Conservation (phyloP, 805 yeast genomes). For the Ogataea ramenticola region DNA sequence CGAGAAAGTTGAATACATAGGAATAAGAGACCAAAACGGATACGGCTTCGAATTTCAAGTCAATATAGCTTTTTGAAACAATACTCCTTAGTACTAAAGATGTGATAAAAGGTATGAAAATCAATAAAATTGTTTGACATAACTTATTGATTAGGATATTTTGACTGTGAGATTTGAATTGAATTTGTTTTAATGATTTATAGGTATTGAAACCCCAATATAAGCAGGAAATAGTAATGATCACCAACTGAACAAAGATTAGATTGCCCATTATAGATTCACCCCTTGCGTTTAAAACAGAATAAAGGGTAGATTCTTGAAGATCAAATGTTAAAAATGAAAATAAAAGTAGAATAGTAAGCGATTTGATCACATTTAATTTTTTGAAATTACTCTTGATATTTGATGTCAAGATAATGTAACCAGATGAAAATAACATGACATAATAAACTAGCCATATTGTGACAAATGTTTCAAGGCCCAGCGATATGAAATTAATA, state of each 20-base stretch:
- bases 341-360: slow-evolving; percentile 14
- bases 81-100: slow-evolving; percentile 12
- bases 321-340: slow-evolving; percentile 23
- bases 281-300: slow-evolving; percentile 18
- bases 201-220: slow-evolving; percentile 15
- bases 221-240: slow-evolving; percentile 8
- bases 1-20: slow-evolving; percentile 15
- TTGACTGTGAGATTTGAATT: neutral
- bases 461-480: slow-evolving; percentile 17
- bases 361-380: slow-evolving; percentile 10
- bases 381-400: slow-evolving; percentile 8
- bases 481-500: slow-evolving; percentile 14
- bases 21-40: slow-evolving; percentile 16
- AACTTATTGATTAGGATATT: slow-evolving; percentile 4
- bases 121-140: slow-evolving; percentile 8
- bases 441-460: slow-evolving; percentile 26
- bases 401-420: slow-evolving; percentile 12
- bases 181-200: slow-evolving; percentile 6
- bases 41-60: slow-evolving; percentile 8
- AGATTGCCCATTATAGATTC: slow-evolving; percentile 12
- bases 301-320: slow-evolving; percentile 21
- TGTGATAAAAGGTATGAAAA: slow-evolving; percentile 12
- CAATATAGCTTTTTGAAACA: slow-evolving; percentile 8
- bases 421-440: slow-evolving; percentile 23
- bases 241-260: slow-evolving; percentile 18